Conservation (phyloP, 768 basidiomycete genomes). For the Podaxis sp. region DNA sequence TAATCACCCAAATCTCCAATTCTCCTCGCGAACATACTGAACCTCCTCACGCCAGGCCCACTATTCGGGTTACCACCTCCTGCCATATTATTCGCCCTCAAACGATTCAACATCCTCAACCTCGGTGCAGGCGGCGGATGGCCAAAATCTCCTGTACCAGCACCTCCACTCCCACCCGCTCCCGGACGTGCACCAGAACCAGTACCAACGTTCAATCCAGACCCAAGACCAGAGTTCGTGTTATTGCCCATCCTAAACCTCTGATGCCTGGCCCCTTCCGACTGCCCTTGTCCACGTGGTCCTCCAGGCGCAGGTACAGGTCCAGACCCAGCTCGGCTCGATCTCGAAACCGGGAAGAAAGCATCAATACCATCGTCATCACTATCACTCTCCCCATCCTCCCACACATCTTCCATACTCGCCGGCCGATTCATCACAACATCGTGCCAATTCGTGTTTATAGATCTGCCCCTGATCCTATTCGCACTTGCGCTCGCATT, state of each 20-base stretch:
- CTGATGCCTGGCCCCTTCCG: not conserved
- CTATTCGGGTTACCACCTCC: not conserved
- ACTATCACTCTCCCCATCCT: not conserved
- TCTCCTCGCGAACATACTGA: slow-evolving; percentile 17
- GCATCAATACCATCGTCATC: not conserved
- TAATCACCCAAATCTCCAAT: slow-evolving; percentile 38
- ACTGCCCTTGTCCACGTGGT: not conserved
- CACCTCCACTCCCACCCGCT: not conserved
- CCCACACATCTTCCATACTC: not conserved
- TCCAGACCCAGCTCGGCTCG: not conserved
- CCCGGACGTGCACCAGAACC: not conserved
- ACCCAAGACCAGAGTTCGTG: not conserved
- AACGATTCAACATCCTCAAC: slow-evolving; percentile 2
- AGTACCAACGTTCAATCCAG: not conserved
- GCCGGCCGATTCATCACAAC: not conserved
- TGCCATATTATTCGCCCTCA: not conserved
- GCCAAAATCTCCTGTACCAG: not conserved
- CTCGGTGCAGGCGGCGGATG: not conserved
- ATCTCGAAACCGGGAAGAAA: not conserved
- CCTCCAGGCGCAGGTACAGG: not conserved
- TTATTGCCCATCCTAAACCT: not conserved
- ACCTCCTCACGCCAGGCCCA: not conserved
- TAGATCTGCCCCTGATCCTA: not conserved
- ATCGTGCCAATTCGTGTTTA: not conserved
- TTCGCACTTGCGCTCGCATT: not conserved